Evolutionary conservation across 2,329 filamentous ascomycete species (phyloP).

Genomic region (Fusarium solani-melongenae): DNA sequence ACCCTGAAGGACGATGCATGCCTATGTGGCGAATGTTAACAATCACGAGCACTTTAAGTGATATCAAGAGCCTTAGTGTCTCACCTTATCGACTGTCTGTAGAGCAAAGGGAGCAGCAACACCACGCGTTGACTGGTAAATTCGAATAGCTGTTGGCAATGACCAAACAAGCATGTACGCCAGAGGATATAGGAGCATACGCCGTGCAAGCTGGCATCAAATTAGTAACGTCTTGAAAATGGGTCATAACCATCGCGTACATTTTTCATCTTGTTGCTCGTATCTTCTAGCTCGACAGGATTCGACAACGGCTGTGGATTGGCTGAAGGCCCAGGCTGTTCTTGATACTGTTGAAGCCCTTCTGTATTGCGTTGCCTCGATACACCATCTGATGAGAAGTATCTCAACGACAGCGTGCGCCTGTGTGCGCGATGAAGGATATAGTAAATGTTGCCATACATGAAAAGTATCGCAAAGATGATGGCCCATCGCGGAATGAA

Average conservation of each 20-base stretch:
- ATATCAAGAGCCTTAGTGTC: background rate
- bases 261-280: background rate
- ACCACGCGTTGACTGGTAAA: conserved; percentile 8
- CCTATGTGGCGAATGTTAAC: background rate
- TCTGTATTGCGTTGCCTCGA: background rate
- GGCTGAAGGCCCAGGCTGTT: background rate
- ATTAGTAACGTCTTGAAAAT: background rate
- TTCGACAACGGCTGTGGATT: background rate
- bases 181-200: conserved; percentile 16
- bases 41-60: background rate
- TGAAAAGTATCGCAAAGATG: conserved; percentile 7
- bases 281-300: background rate
- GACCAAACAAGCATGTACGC: conserved; percentile 18
- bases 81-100: conserved; percentile 15
- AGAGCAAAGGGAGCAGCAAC: conserved; percentile 2
- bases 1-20: conserved; percentile 11
- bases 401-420: background rate
- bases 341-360: background rate
- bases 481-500: conserved; percentile 14
- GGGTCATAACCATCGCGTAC: background rate
- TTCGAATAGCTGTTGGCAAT: conserved; percentile 7
- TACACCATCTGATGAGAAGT: background rate
- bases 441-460: conserved; percentile 1
- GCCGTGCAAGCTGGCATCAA: background rate
- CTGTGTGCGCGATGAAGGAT: background rate